Percentiles rank a stretch among this genome's conserved stretches.
Evolutionary conservation across 1,139 yeast genomes (phyloP).

Genomic region (Pichia sp.): DNA sequence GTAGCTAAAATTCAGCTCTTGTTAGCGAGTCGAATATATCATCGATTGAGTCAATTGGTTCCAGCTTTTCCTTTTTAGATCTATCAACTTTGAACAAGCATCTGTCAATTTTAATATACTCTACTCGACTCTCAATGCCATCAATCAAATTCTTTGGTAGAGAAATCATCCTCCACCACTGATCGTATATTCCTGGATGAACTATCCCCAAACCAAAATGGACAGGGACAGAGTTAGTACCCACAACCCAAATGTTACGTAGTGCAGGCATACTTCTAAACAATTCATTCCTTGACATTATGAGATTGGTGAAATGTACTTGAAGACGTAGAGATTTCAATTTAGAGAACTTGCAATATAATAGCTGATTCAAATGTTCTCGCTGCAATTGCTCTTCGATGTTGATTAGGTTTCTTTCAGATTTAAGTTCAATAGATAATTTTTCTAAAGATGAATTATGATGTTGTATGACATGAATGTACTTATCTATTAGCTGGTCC

Average conservation of each 20-base stretch:
- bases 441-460: constrained; percentile 29
- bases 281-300: constrained; percentile 15
- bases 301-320: constrained; percentile 27
- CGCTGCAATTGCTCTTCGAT: constrained; percentile 29
- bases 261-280: constrained; percentile 29
- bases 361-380: constrained; percentile 14
- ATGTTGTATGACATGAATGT: constrained; percentile 29
- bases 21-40: constrained; percentile 35
- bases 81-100: constrained; percentile 30
- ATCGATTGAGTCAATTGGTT: constrained; percentile 38
- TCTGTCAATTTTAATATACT: constrained; percentile 39
- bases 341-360: constrained; percentile 9
- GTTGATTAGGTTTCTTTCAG: constrained; percentile 31
- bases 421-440: constrained; percentile 36
- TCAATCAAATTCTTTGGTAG: constrained; percentile 27
- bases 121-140: constrained; percentile 26
- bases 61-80: constrained; percentile 20
- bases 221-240: constrained; percentile 46
- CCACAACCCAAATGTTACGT: constrained; percentile 39
- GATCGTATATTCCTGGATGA: constrained; percentile 49
- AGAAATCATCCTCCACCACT: constrained; percentile 52
- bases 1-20: constrained; percentile 11
- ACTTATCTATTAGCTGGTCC: constrained; percentile 28
- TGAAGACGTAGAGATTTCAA: constrained; percentile 35
- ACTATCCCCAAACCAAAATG: constrained; percentile 49